Base-by-base conservation (phyloP, 495 filamentous ascomycete species). In the Chaetomium fimeti region DNA sequence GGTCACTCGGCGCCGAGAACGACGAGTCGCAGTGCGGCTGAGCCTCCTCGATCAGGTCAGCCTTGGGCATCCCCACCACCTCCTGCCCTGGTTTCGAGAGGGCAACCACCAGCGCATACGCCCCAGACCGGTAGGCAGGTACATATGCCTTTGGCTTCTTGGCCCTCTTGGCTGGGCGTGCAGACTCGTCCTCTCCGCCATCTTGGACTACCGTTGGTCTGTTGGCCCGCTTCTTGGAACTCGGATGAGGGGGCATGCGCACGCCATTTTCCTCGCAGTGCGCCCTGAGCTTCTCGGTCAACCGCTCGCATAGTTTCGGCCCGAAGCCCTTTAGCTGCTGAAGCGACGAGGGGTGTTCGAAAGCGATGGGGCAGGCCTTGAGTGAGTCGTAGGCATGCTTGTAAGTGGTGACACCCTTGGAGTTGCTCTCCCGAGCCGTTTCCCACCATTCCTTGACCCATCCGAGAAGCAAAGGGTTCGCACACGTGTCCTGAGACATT, bases 371-470 rank as follows among this genome's bases (percentile, higher is more conserved):
- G 65, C 90, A 94, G 27, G 84, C 83, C 78, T 89, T 92, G 76
- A 95, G 85, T 13, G 91, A 89, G 56, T 90, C 84, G 69, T 92
- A 92, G 1, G 91, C 91, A 61, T 88, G 89, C 69, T 88, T 91
- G 75, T 92, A 93, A 74, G 85, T 85, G 52, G 81, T 84, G 18
- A 85, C 79, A 48, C 88, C 88, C 70, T 91, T 93, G 38, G 84
- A 82, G 69, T 89, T 91, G 9, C 83, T 84, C 66, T 91, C 86
- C 51, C 83, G 81, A 0, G 89, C 91, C 25, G 82, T 73, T n/a
- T 92, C 89, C 48, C 87, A 82, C 89, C 89, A 93, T 78, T 92
- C 89, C 64, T 88, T 86, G 59, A 95, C 84, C 85, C 89, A 95
- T 61, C 77, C 75, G 53, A 93, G 80, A 5, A 93, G 82, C 36